Evolutionary conservation across 495 filamentous ascomycete species (phyloP), one percentile per base, ranked within the genome.

Genomic region (Aspergillus sclerotioniger): DNA sequence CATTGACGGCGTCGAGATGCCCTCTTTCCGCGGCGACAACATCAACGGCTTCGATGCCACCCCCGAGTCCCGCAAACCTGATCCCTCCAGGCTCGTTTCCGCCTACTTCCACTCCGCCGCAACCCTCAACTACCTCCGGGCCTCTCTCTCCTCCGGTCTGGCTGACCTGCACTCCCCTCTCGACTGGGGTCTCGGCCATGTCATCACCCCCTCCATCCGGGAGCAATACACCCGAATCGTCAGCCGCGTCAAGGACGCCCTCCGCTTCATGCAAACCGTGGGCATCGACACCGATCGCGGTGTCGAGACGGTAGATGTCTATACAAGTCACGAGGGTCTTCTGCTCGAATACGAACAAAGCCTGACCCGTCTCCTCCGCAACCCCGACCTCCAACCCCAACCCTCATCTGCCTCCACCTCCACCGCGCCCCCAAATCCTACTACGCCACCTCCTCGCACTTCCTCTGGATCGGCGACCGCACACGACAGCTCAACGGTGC

Each of bases 391-490:
- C 53, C 19, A 48, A 6, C 37, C 15, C 17, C 43, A 21, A 32
- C 50, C 19, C 46, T 21, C 47, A 49, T 10, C 51, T 3, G 6
- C 53, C 33, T 19, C 46, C 46, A 9, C 48, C 47, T 64, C 64
- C 19, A 15, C 58, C 57, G 20, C 45, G 53, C 25, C 61, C 57
- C 32, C 6, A 58, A 62, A 64, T 76, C 79, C 56, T 92, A 85
- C 78, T 96, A 89, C 74, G 84, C 94, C 68, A 98, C 94, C 0
- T 94, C 90, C n/a, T 89, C 90, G 0, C 95, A 98, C 71, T 97
- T 98, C 76, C 80, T 98, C 65, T 98, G 94, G 94, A 93, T 98
- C 67, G 94, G 94, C 28, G 94, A 98, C 72, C 89, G 94, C 54
- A 98, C 94, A 1, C 85, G 94, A 31, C 93, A 97, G 67, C 79